Percentiles rank a stretch among this genome's conserved stretches.
Evolutionary conservation across 2,329 filamentous ascomycete genomes (phyloP).

Genomic region (Colletotrichum agaves): DNA sequence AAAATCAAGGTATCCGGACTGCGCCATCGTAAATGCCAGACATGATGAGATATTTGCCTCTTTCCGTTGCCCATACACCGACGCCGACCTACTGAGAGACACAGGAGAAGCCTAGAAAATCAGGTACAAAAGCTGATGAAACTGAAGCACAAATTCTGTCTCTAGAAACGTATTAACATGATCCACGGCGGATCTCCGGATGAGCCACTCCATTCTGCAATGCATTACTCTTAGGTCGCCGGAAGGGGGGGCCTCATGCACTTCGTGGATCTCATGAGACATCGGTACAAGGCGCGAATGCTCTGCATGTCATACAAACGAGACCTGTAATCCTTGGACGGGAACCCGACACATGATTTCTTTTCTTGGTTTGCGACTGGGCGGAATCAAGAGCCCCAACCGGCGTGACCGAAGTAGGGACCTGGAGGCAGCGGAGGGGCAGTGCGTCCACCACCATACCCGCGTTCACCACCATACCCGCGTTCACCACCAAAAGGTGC

Average conservation of each 20-base stretch:
- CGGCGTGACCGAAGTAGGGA: conserved; percentile 17
- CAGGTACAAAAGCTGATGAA: conserved; percentile 13
- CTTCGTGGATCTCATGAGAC: conserved; percentile 32
- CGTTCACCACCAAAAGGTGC: conserved; percentile 14
- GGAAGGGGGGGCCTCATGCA: conserved; percentile 16
- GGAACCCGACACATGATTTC: background rate
- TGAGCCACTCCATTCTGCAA: conserved; percentile 15
- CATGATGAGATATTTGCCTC: conserved; percentile 23
- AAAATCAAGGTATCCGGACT: conserved; percentile 14
- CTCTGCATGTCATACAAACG: background rate
- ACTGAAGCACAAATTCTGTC: background rate
- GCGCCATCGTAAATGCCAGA: conserved; percentile 34
- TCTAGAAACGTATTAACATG: conserved; percentile 9
- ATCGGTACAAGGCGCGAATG: conserved; percentile 14
- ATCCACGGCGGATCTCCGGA: background rate
- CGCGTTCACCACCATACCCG: conserved; percentile 9
- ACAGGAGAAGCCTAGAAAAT: background rate
- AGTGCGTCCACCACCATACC: conserved; percentile 5
- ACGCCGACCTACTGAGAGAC: conserved; percentile 20
- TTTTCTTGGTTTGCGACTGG: background rate
- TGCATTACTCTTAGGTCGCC: conserved; percentile 23
- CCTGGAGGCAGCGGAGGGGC: conserved; percentile 15
- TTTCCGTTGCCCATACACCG: conserved; percentile 28
- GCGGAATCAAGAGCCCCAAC: conserved; percentile 10
- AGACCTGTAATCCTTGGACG: conserved; percentile 5